Percentiles rank a stretch among this genome's conserved stretches.
Conservation (phyloP, 768 basidiomycete genomes). For the Pisolithus tinctorius region DNA sequence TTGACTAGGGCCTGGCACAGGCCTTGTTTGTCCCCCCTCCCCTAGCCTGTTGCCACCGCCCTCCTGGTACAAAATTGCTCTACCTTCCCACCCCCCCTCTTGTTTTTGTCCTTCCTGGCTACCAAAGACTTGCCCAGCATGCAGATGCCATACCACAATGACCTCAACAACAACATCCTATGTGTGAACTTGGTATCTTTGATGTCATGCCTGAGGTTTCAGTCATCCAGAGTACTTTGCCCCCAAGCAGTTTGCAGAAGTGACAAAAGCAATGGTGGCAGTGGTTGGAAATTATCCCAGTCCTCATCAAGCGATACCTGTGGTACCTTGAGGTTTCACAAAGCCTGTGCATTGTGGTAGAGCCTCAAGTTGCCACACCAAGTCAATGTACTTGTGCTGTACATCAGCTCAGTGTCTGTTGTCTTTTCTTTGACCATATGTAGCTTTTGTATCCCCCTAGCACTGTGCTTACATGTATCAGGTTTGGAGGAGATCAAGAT, state of each 20-base stretch:
- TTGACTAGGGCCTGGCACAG: too few species aligned
- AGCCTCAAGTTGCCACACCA: background rate
- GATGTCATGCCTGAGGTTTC: background rate
- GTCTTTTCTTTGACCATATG: background rate
- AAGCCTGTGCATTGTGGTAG: background rate
- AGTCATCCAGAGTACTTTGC: too few species aligned
- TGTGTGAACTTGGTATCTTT: too few species aligned
- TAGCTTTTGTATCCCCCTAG: background rate
- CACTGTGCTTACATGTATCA: background rate
- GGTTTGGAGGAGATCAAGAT: slow-evolving; percentile 6
- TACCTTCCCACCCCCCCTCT: background rate
- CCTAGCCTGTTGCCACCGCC: background rate
- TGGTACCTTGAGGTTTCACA: background rate
- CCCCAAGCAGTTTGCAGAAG: background rate
- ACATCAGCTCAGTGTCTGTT: background rate
- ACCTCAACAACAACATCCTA: too few species aligned
- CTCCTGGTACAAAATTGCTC: background rate
- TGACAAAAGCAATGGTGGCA: background rate
- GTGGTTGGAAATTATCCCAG: background rate
- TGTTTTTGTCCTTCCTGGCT: background rate
- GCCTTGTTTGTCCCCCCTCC: background rate
- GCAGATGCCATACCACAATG: background rate
- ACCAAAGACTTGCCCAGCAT: background rate
- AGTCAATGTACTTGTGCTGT: background rate
- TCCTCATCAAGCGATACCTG: background rate